Conservation (phyloP, 2,329 filamentous ascomycete genomes). For the Ascochyta fabae region DNA sequence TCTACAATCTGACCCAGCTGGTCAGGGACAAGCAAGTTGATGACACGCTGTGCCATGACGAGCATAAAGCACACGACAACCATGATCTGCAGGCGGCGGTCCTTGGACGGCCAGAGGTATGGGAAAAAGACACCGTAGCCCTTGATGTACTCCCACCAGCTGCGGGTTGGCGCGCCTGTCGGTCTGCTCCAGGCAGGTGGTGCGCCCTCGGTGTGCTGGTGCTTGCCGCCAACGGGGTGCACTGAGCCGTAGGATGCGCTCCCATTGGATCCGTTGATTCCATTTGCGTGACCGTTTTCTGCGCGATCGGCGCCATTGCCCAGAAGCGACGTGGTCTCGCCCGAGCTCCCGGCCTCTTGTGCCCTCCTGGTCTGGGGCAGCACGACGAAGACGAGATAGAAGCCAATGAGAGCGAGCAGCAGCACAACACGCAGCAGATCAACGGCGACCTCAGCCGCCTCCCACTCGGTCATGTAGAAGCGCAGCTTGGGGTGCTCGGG, state of each 20-base stretch:
- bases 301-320: conserved; percentile 49
- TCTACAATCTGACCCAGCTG: conserved; percentile 84
- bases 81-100: conserved; percentile 74
- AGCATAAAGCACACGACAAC: conserved; percentile 84
- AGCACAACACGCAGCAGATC: conserved; percentile 73
- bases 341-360: conserved; percentile 38
- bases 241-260: conserved; percentile 63
- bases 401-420: conserved; percentile 63
- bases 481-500: conserved; percentile 26
- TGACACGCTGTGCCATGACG: conserved; percentile 77
- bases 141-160: conserved; percentile 94
- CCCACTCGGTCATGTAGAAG: conserved; percentile 62
- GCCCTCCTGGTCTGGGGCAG: conserved; percentile 29
- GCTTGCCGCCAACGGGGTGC: conserved; percentile 50
- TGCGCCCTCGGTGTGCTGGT: conserved; percentile 62
- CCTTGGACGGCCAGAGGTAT: conserved; percentile 93
- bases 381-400: conserved; percentile 66
- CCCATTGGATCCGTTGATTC: conserved; percentile 55
- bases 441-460: conserved; percentile 69
- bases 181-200: conserved; percentile 87
- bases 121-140: conserved; percentile 95
- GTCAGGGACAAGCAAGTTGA: conserved; percentile 85
- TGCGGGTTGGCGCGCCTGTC: conserved; percentile 81
- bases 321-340: conserved; percentile 71
- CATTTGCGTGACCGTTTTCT: conserved; percentile 50